A percentile compares a stretch with the other conserved stretches of the same genome.
phyloP scores from a whole-genome alignment of 148 eudicot genomes.

The Diospyros kaki region DNA sequence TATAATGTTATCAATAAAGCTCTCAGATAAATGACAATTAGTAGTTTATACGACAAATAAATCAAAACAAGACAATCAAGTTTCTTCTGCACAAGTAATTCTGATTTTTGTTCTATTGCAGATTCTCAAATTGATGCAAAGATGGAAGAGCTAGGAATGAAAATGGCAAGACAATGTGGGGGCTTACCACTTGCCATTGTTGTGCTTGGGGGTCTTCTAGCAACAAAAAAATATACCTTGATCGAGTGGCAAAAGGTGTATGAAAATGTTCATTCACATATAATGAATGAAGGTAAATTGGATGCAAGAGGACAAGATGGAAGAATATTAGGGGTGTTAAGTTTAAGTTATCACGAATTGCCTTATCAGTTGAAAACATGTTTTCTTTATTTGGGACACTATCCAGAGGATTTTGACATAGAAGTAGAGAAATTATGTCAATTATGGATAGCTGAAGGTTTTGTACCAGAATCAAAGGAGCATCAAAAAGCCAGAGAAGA shows the following conservation, averaged over 20 bases:
- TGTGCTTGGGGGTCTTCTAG: constrained; percentile 41
- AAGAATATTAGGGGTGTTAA: not conserved
- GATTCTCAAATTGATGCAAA: not conserved
- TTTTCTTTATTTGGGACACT: constrained; percentile 27
- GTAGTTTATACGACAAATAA: no score
- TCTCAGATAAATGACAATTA: no score
- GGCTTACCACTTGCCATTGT: constrained; percentile 41
- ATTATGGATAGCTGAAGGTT: constrained; percentile 34
- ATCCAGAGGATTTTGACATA: constrained; percentile 23
- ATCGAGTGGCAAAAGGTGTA: not conserved
- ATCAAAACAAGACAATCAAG: no score
- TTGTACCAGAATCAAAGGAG: not conserved
- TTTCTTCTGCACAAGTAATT: no score
- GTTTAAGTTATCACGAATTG: constrained; percentile 19
- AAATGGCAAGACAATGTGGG: constrained; percentile 32
- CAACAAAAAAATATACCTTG: constrained; percentile 1
- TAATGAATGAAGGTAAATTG: not conserved
- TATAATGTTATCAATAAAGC: no score
- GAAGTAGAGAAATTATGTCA: constrained; percentile 14
- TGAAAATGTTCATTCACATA: constrained; percentile 12
- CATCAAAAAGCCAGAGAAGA: not conserved
- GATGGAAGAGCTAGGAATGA: constrained; percentile 32
- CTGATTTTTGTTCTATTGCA: not conserved
- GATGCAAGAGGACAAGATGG: not conserved
- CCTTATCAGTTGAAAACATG: constrained; percentile 28